Base-by-base conservation (phyloP, 2,329 filamentous ascomycete species). In the Fusarium sp. region DNA sequence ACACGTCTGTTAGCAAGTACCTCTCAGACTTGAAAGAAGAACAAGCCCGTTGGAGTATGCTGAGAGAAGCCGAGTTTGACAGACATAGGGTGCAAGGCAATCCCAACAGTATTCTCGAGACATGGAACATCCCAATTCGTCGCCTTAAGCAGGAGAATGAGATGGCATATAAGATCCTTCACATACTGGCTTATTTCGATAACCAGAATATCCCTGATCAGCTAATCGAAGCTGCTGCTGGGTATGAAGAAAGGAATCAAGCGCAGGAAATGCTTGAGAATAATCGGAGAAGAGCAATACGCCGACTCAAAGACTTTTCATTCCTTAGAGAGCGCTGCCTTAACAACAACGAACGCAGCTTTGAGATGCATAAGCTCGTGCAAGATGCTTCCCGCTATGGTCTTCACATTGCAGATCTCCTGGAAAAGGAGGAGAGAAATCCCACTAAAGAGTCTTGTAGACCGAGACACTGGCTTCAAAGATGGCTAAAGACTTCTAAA, bases 81-180 rank as follows among this genome's bases (percentile, higher is more conserved):
- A 67, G 68, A 8, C 66, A 79, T 55, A 72, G 76, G 56, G 18
- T 70, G n/a, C 59, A 52, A 1, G 54, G 70, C 3, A 69, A 74
- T 13, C 66, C 75, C 0, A 80, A 79, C 42, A 79, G 75, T 41
- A 57, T 79, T 2, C 65, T 80, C 29, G 53, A 74, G 40, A 79
- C 76, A 4, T 80, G 73, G 77, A 54, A 41, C 7, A 75, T 77
- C 29, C 79, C 77, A 3, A 75, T 80, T 40, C 69, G 72, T 14
- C 73, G 58, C 7, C 69, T 80, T n/a, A 58, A 50, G 11, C 42
- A 67, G 40, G 75, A 77, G 29, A 76, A 67, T 56, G 18, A 70
- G 21, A 56, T 66, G 35, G 71, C 73, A 35, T 75, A 75, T 29
- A 58, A 43, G 14, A 76, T 80, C 14, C 67, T 80, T 0, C 66